These are phyloP conservation scores for Cyphellophora europaea DNA, from an alignment of 2,329 filamentous ascomycete genomes.

Conservation along the genomic window DNA sequence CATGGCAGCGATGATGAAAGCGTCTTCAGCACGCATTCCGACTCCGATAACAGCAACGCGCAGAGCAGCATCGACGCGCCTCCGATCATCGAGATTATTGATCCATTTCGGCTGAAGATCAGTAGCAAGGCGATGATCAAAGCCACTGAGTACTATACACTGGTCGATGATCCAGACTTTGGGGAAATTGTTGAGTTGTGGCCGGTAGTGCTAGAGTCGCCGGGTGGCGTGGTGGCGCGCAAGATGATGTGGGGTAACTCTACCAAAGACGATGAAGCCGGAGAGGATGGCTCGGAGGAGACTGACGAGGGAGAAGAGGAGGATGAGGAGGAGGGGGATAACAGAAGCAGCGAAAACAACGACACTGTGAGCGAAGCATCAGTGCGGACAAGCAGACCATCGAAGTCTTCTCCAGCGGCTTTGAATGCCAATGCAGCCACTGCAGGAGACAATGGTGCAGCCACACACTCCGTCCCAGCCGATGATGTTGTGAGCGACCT, in stretches of 20 bases:
- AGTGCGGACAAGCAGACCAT: no score
- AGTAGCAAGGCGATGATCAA: background rate
- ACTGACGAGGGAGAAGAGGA: slow-evolving; percentile 3
- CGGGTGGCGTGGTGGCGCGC: slow-evolving; percentile 11
- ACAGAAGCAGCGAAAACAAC: background rate
- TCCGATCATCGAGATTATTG: background rate
- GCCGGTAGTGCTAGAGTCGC: slow-evolving; percentile 13
- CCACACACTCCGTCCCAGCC: no score
- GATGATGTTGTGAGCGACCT: no score
- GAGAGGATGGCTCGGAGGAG: no score
- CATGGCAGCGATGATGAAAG: background rate
- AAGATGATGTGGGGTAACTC: slow-evolving; percentile 11
- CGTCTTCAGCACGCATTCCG: background rate
- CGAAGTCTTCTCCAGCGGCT: no score
- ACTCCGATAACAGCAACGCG: background rate
- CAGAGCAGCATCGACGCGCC: background rate
- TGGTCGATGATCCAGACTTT: slow-evolving; percentile 4
- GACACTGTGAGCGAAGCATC: no score
- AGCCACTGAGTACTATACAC: slow-evolving; percentile 7
- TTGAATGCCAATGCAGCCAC: no score
- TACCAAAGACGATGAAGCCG: background rate
- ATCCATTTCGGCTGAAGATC: background rate
- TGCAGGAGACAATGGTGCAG: no score
- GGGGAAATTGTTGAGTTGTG: slow-evolving; percentile 9
- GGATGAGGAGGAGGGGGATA: background rate